phyloP scores from a whole-genome alignment of 345 rosid species.

The Dipteronia sinensis region DNA sequence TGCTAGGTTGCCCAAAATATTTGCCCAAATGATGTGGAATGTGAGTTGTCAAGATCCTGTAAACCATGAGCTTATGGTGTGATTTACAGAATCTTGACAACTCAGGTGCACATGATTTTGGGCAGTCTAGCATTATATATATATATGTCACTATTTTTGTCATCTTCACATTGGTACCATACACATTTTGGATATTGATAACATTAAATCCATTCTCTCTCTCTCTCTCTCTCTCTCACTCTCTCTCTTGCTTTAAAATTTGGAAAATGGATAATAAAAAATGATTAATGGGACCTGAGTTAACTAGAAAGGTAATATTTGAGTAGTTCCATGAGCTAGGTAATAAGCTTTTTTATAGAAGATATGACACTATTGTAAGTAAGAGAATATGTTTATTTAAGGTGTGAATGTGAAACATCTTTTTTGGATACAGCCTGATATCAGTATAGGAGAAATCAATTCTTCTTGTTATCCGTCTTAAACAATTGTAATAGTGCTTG shows the following conservation, averaged over 20 bases:
- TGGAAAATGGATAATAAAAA: not conserved
- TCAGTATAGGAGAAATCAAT: not conserved
- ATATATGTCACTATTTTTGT: not conserved
- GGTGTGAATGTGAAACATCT: not conserved
- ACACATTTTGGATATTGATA: not conserved
- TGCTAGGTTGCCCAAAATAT: too few relatives aligned
- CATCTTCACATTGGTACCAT: not conserved
- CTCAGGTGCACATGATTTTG: too few relatives aligned
- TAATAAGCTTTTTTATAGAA: not conserved
- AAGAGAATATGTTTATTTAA: not conserved
- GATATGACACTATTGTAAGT: not conserved
- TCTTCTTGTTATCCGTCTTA: not conserved
- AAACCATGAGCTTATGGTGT: too few relatives aligned
- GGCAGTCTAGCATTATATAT: too few relatives aligned
- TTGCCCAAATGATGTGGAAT: too few relatives aligned
- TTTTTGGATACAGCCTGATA: not conserved
- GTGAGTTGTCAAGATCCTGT: too few relatives aligned
- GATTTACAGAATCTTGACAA: too few relatives aligned
- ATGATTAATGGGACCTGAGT: not conserved
- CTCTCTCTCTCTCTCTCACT: too few relatives aligned
- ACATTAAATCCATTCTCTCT: not conserved
- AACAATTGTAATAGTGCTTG: not conserved
- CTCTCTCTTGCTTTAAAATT: too few relatives aligned
- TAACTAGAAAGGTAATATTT: not conserved
- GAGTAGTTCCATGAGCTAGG: not conserved